These are phyloP conservation scores for Exophiala aquamarina DNA, from an alignment of 2,329 filamentous ascomycete genomes.

Conservation along the genomic window DNA sequence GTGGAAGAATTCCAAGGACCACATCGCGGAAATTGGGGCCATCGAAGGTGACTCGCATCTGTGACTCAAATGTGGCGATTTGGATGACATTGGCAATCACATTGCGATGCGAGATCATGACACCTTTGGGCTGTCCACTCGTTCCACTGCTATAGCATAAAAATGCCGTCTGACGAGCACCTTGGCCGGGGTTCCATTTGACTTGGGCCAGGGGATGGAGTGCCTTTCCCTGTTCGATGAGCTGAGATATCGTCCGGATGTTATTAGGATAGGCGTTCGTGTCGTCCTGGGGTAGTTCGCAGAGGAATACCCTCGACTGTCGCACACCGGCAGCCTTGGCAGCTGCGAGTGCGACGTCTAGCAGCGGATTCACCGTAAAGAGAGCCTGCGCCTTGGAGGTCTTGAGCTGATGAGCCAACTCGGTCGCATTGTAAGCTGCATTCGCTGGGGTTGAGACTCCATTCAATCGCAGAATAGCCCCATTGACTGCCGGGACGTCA, in stretches of 20 bases:
- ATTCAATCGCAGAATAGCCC: slow-evolving; percentile 70
- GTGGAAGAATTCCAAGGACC: slow-evolving; percentile 68
- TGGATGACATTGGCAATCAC: slow-evolving; percentile 63
- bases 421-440: slow-evolving; percentile 67
- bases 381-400: slow-evolving; percentile 68
- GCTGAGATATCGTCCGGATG: slow-evolving; percentile 63
- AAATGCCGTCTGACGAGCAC: slow-evolving; percentile 65
- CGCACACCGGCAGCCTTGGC: slow-evolving; percentile 65
- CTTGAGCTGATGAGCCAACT: slow-evolving; percentile 70
- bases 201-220: slow-evolving; percentile 39
- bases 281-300: slow-evolving; percentile 60
- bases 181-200: slow-evolving; percentile 42
- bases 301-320: slow-evolving; percentile 64
- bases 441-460: slow-evolving; percentile 73
- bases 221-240: slow-evolving; percentile 60
- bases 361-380: slow-evolving; percentile 68
- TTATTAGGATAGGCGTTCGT: slow-evolving; percentile 21
- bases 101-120: slow-evolving; percentile 73
- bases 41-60: no score
- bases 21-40: slow-evolving; percentile 51
- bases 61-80: slow-evolving; percentile 51
- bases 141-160: slow-evolving; percentile 80
- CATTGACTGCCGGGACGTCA: slow-evolving; percentile 70
- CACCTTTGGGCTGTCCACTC: slow-evolving; percentile 79
- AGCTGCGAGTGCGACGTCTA: slow-evolving; percentile 63